Percentiles rank a stretch among this genome's conserved stretches.
These are phyloP conservation scores for Suillus sp. DNA, from an alignment of 768 basidiomycete species.

Conservation along the genomic window DNA sequence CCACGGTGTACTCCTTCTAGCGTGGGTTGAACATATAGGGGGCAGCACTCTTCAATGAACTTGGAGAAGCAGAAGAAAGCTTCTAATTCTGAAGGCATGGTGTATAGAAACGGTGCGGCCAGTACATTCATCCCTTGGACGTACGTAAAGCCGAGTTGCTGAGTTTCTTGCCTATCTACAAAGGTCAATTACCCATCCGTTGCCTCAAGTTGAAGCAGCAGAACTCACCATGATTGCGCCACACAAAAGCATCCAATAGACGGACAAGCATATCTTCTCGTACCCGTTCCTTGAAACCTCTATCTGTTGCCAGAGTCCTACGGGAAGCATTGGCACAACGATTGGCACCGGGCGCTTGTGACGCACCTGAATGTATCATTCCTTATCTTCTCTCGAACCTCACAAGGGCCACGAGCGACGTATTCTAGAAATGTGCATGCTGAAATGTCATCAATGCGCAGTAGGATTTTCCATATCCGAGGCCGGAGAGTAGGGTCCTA, in stretches of 20 bases:
- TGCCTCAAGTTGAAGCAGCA: neutral
- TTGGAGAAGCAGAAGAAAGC: conserved; percentile 96
- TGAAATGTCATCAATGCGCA: conserved; percentile 80
- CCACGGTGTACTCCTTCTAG: conserved; percentile 95
- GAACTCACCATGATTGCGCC: conserved; percentile 81
- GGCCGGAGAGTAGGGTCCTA: conserved; percentile 87
- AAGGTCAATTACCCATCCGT: neutral
- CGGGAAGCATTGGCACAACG: conserved; percentile 9
- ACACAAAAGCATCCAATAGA: conserved; percentile 96
- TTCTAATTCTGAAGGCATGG: conserved; percentile 97
- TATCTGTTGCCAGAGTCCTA: conserved; percentile 93
- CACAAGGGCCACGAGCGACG: conserved; percentile 81
- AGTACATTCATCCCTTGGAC: conserved; percentile 99
- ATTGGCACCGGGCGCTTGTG: neutral
- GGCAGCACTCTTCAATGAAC: conserved; percentile 94
- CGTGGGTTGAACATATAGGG: conserved; percentile 95
- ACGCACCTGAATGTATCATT: conserved; percentile 93
- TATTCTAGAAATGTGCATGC: conserved; percentile 75
- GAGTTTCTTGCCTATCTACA: conserved; percentile 72
- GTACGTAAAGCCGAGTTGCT: conserved; percentile 90
- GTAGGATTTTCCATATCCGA: conserved; percentile 91
- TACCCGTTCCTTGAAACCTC: conserved; percentile 96
- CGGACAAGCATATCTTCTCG: conserved; percentile 96
- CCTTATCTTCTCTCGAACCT: conserved; percentile 88
- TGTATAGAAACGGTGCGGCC: conserved; percentile 96